phyloP scores from a whole-genome alignment of 2,329 filamentous ascomycete genomes.

The Fusarium pseudoanthophilum region DNA sequence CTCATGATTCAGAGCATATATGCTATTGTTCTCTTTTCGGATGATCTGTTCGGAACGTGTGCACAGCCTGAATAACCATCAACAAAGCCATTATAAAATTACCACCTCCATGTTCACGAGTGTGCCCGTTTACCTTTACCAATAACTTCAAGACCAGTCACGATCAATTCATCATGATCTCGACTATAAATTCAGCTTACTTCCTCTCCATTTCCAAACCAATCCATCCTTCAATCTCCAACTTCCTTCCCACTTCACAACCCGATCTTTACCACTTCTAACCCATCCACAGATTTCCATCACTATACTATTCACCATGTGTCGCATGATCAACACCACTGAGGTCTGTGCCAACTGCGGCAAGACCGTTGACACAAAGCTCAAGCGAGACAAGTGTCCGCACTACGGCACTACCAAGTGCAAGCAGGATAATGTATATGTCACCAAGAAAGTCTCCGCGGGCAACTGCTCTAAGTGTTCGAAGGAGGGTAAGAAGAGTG shows the following conservation, averaged over 20 bases:
- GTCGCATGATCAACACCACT: neutral
- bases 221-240: neutral
- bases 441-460: neutral
- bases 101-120: neutral
- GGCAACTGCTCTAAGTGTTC: neutral
- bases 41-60: neutral
- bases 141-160: no score
- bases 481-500: neutral
- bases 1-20: accelerated
- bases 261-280: accelerated
- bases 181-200: accelerated
- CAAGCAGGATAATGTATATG: neutral
- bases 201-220: neutral
- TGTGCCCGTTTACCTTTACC: accelerated
- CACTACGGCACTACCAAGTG: neutral
- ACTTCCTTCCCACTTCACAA: neutral
- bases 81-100: neutral
- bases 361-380: neutral
- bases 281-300: accelerated
- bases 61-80: accelerated
- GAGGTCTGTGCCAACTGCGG: neutral
- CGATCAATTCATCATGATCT: no score
- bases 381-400: neutral
- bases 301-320: neutral
- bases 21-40: neutral